Evolutionary conservation across 345 rosid genomes (phyloP), one percentile per base, ranked within the genome.

Genomic region (Hibiscus mutabilis): DNA sequence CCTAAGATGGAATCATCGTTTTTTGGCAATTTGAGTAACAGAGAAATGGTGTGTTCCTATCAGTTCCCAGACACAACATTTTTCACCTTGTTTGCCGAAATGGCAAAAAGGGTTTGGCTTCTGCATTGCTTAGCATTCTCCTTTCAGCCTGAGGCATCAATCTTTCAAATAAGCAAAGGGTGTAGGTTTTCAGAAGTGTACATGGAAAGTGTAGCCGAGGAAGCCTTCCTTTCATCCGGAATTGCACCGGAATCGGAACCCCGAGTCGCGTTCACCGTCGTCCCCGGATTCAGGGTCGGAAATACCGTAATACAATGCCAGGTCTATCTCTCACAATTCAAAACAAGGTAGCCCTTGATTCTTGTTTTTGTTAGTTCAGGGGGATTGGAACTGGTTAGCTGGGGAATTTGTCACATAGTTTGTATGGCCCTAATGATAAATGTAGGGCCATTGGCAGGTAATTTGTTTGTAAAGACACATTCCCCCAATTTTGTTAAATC

Each of bases 91-190:
- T 94, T 88, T 59, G 79, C 86, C 0, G 97, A 91, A 69, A 84
- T 87, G 91, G 96, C 98, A 21, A 91, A 80, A 81, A 72, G 93
- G 69, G 87, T 88, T 5, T 94, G 97, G 98, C 88, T 91, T 12
- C 79, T 91, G 24, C 96, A 94, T 73, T 91, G 96, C 79, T 74
- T 94, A 19, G 97, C 95, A 8, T 88, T 85, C 80, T 88, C 93
- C 1, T 87, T 85, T n/a, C 79, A 84, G 29, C 86, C 93, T 0
- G 82, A 85, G 71, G 96, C 85, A 61, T 81, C 84, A 0, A 79
- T 90, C 82, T 94, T 90, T 74, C 91, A 80, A 79, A 91, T 87
- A 15, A 25, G 70, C 21, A 79, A 57, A 53, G 93, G 91, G 0
- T 77, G 81, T 14, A 79, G 92, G 68, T 94, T 84, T 81, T 90